phyloP scores from a whole-genome alignment of 345 rosid genomes.

The Eutrema japonicum region DNA sequence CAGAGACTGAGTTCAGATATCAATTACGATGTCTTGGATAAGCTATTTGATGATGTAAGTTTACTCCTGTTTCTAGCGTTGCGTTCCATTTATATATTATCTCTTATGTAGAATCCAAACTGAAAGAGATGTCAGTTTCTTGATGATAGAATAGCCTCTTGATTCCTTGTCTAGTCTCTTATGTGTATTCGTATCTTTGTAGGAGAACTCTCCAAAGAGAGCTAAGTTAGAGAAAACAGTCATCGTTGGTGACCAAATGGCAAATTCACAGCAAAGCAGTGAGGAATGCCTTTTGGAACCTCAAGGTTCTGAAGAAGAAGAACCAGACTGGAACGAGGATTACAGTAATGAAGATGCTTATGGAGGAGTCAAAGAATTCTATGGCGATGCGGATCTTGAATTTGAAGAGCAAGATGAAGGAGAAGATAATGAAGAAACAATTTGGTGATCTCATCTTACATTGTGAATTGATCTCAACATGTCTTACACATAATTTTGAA shows the following conservation, averaged over 20 bases:
- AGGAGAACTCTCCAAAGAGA: constrained; percentile 40
- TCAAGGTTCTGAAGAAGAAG: constrained; percentile 23
- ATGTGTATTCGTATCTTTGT: constrained; percentile 29
- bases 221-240: constrained; percentile 24
- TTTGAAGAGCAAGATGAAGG: constrained; percentile 20
- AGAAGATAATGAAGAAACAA: constrained; percentile 29
- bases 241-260: constrained; percentile 12
- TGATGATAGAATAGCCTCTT: neutral
- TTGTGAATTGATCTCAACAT: constrained; percentile 22
- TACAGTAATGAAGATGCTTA: constrained; percentile 25
- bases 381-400: constrained; percentile 25
- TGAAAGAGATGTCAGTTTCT: neutral
- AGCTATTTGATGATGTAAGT: constrained; percentile 45
- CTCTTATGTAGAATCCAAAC: constrained; percentile 1
- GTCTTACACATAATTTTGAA: constrained; percentile 9
- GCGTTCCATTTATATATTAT: neutral
- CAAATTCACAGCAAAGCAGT: constrained; percentile 26
- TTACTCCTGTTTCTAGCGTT: neutral
- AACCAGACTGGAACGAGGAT: constrained; percentile 24
- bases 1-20: constrained; percentile 39
- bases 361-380: constrained; percentile 20
- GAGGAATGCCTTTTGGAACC: constrained; percentile 23
- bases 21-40: constrained; percentile 40
- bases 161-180: constrained; percentile 30
- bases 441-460: constrained; percentile 32